Evolutionary conservation across 169 alveolate genomes (phyloP), one percentile per base, ranked within the genome.

Genomic region (Eimeria zaria): DNA sequence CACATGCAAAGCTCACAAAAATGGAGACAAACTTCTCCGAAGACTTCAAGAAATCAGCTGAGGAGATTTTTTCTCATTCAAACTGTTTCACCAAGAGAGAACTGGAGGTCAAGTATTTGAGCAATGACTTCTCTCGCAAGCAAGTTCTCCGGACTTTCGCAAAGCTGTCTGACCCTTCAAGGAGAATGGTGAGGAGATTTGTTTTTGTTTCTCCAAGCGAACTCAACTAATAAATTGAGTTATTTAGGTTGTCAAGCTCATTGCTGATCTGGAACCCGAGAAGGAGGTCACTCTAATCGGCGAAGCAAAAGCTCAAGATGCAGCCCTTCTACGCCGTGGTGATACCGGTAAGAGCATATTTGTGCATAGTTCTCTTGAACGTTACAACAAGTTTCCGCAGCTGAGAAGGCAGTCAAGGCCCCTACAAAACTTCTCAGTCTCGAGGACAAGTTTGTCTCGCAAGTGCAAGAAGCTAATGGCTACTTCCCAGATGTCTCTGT

Each of bases 401-500:
- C 85, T 9, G 87, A 89, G 12, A 88, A 67, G 39, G 76, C 36
- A 2, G 69, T 71, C 84, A 87, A 87, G 51, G 84, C 84, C 60
- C 94, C 94, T n/a, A 44, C 80, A 51, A 69, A 81, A 41, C 87
- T 94, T 18, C 78, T 81, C 22, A 94, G 74, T 60, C 89, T 94
- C 64, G 96, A 94, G 41, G 94, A 81, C 74, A 62, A 84, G 64
- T 46, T 89, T 5, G 94, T 94, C 33, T 83, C 94, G 39, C 85
- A 84, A 58, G 90, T 60, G 18, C 96, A 83, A 33, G 51, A 84
- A 39, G 94, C 76, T 11, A 83, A 69, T 39, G 96, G 93, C 76
- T 94, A 73, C 76, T 94, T 81, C 89, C 96, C 96, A 2, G 95
- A 94, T 41, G 94, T 94, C 48, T 81, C 96, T 18, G 94, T 94